Conservation (phyloP, 208 protist genomes). For the Zelonia costaricensis region DNA sequence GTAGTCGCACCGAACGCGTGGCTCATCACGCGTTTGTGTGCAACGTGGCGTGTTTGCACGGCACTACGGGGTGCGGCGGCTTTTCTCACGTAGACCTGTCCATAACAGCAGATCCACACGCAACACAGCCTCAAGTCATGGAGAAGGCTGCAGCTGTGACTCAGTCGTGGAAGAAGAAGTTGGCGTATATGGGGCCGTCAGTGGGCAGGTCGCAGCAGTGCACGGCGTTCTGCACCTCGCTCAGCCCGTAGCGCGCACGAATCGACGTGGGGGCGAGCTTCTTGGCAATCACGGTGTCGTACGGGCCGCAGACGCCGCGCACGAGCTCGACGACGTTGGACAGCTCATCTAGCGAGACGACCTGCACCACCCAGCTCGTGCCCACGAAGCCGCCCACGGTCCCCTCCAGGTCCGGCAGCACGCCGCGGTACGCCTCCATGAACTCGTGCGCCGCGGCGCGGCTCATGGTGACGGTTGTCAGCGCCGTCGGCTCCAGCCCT, state of each 20-base stretch:
- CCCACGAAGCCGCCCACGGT: slow-evolving; percentile 58
- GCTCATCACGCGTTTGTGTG: no score
- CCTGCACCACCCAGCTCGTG: slow-evolving; percentile 74
- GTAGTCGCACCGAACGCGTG: no score
- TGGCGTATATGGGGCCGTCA: slow-evolving; percentile 87
- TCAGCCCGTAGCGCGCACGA: slow-evolving; percentile 85
- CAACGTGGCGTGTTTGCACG: no score
- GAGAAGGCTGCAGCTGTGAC: no score
- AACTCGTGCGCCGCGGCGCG: slow-evolving; percentile 57
- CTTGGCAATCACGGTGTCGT: slow-evolving; percentile 83
- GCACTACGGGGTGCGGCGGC: no score
- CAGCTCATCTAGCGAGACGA: slow-evolving; percentile 42
- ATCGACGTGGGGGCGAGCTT: slow-evolving; percentile 83
- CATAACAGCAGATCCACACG: not conserved
- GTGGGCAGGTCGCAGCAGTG: slow-evolving; percentile 96
- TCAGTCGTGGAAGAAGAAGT: slow-evolving; percentile 67
- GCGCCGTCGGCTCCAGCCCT: slow-evolving; percentile 59
- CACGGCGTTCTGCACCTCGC: slow-evolving; percentile 85
- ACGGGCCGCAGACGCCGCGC: slow-evolving; percentile 77
- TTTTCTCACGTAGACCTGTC: not conserved
- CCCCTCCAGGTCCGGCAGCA: slow-evolving; percentile 63
- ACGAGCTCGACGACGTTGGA: slow-evolving; percentile 59
- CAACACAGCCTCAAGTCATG: not conserved
- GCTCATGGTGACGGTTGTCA: slow-evolving; percentile 55
- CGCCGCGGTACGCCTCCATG: slow-evolving; percentile 75